Conservation (phyloP, 768 basidiomycete species). For the Calocybe cyanea region DNA sequence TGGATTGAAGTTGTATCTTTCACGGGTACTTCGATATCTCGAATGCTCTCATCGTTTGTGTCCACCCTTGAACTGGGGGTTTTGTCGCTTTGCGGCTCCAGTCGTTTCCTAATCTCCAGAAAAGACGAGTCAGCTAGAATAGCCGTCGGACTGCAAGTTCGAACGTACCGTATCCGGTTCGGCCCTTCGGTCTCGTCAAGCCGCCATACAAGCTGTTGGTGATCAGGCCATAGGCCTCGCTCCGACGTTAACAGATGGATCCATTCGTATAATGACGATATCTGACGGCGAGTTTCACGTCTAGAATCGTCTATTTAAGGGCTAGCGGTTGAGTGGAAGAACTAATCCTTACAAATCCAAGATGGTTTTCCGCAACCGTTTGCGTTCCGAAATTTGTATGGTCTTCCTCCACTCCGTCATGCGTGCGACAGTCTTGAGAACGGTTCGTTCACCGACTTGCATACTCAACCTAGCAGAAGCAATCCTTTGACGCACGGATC, state of each 20-base stretch:
- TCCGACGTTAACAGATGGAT: constrained; percentile 63
- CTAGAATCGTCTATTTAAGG: constrained; percentile 31
- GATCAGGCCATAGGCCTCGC: constrained; percentile 76
- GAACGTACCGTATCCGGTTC: constrained; percentile 72
- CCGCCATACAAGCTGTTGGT: constrained; percentile 57
- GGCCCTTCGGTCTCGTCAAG: constrained; percentile 93
- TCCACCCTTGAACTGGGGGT: constrained; percentile 46
- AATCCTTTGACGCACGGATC: constrained; percentile 48
- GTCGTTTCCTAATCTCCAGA: constrained; percentile 54
- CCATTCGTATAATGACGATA: constrained; percentile 59
- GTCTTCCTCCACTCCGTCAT: constrained; percentile 73
- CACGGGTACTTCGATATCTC: constrained; percentile 50
- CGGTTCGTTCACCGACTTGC: constrained; percentile 58
- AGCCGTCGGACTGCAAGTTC: neutral
- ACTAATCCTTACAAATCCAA: constrained; percentile 61
- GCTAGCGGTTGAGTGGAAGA: neutral
- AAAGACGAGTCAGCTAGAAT: neutral
- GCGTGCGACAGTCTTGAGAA: constrained; percentile 58
- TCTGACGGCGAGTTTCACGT: constrained; percentile 72
- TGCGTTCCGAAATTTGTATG: constrained; percentile 64
- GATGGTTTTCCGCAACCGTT: constrained; percentile 64
- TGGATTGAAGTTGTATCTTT: constrained; percentile 45
- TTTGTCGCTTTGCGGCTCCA: constrained; percentile 61
- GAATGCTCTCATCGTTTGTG: constrained; percentile 34
- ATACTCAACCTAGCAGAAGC: constrained; percentile 57